Conservation (phyloP, 192 early-diverging fungal genomes). For the Coemansia sp. region DNA sequence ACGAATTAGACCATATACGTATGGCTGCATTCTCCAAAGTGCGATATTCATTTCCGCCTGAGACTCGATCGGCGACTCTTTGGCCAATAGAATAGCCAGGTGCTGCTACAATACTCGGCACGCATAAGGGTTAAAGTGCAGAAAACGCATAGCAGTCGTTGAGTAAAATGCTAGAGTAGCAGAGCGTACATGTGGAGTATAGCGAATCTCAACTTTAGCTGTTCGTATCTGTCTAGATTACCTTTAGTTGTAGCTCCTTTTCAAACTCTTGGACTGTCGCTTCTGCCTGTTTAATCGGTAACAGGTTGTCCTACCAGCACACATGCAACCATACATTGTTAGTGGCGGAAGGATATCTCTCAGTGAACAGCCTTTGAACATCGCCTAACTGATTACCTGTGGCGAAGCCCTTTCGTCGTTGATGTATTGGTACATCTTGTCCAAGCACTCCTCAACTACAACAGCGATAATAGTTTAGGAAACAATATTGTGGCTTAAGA, state of each 20-base stretch:
- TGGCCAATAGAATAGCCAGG: slow-evolving; percentile 21
- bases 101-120: slow-evolving; percentile 31
- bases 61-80: slow-evolving; percentile 19
- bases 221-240: slow-evolving; percentile 4
- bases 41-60: slow-evolving; percentile 42
- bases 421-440: slow-evolving; percentile 23
- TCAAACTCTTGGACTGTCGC: slow-evolving; percentile 27
- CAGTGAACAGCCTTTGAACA: neutral
- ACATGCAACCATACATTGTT: neutral
- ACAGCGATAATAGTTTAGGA: neutral
- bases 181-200: neutral
- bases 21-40: slow-evolving; percentile 47
- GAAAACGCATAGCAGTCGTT: neutral
- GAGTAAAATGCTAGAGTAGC: neutral
- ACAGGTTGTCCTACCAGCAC: neutral
- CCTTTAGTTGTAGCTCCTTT: slow-evolving; percentile 52
- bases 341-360: neutral
- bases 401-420: neutral
- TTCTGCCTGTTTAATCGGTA: neutral
- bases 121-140: neutral
- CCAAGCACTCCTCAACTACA: slow-evolving; percentile 38
- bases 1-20: slow-evolving; percentile 13
- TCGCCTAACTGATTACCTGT: neutral
- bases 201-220: neutral
- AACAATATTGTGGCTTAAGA: neutral